Base-by-base conservation (phyloP, 2,329 filamentous ascomycete genomes). In the Diaporthe sp. region DNA sequence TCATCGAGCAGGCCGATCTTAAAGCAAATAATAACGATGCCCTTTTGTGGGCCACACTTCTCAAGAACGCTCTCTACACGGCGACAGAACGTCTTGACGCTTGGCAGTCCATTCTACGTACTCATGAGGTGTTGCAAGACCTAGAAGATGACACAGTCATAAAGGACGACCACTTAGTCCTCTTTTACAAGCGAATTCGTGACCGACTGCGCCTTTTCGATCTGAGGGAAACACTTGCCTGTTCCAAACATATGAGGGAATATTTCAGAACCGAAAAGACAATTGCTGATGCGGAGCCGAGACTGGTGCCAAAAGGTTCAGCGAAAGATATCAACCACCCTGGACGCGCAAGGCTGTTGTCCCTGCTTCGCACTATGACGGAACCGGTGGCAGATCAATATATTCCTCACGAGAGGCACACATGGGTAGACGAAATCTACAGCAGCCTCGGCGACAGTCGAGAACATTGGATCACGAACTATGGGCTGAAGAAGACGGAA, bases 61-160 rank as follows among this genome's bases (percentile, higher is more conserved):
- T 66, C 13, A 19, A 35, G 2, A 19, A 25, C 1, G 44, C 30
- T 27, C 30, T 66, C 12, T 17, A 27, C 12, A 12, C 0, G 3
- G 1, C 22, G 2, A 66, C 32, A 17, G 19, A 50, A 35, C 12
- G 27, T 25, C 10, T 22, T 13, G 61, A 66, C 30, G 7, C 5
- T 3, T 65, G 59, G 59, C 1, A 1, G 3, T 4, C 1, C 6
- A 37, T n/a, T 15, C 0, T 37, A 32, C 12, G 19, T 1, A 4
- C 22, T n/a, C 12, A 7, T 22, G 3, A 1, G 8, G 1, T 13
- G 17, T 5, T 53, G 5, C 2, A 53, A 3, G 4, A 4, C 37
- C 37, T 39, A 39, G 37, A 39, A 39, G 37, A 9, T 9, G 37
- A 13, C 7, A 4, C 39, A 3, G 42, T 1, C 3, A 6, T 1